A percentile compares a stretch with the other conserved stretches of the same genome.
Conservation (phyloP, 345 rosid species). For the Streptanthus diversifolius region DNA sequence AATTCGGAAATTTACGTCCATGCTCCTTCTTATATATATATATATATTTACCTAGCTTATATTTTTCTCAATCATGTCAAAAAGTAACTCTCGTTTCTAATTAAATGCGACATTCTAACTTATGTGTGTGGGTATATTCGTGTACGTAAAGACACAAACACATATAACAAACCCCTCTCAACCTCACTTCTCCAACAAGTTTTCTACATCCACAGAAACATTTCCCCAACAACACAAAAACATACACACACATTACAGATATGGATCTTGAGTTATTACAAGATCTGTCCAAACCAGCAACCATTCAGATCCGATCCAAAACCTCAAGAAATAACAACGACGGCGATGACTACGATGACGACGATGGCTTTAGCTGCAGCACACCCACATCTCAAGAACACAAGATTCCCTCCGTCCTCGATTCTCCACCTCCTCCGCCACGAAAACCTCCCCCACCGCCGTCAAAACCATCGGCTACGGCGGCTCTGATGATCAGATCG, state of each 20-base stretch:
- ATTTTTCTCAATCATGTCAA: background rate
- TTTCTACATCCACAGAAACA: conserved; percentile 30
- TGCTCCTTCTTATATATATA: background rate
- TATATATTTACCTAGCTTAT: conserved; percentile 17
- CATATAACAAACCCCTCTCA: conserved; percentile 30
- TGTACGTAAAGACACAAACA: conserved; percentile 32
- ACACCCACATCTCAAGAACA: conserved; percentile 37
- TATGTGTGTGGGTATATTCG: background rate
- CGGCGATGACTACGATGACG: background rate
- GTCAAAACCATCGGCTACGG: conserved; percentile 26
- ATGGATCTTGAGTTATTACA: conserved; percentile 33
- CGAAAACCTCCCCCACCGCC: conserved; percentile 27
- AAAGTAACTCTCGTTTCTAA: conserved; percentile 19
- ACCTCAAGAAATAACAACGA: background rate
- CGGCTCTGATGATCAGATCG: conserved; percentile 32
- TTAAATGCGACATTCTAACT: conserved; percentile 22
- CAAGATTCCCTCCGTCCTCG: conserved; percentile 27
- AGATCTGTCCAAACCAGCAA: conserved; percentile 24
- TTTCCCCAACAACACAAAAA: background rate
- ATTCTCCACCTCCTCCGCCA: conserved; percentile 37
- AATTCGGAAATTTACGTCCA: conserved; percentile 18
- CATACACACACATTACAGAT: background rate
- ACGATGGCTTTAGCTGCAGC: conserved; percentile 6
- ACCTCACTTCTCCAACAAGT: conserved; percentile 35
- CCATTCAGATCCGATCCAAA: conserved; percentile 32